Conservation (phyloP, 1,139 yeast species). For the Yamadazyma blattariae region DNA sequence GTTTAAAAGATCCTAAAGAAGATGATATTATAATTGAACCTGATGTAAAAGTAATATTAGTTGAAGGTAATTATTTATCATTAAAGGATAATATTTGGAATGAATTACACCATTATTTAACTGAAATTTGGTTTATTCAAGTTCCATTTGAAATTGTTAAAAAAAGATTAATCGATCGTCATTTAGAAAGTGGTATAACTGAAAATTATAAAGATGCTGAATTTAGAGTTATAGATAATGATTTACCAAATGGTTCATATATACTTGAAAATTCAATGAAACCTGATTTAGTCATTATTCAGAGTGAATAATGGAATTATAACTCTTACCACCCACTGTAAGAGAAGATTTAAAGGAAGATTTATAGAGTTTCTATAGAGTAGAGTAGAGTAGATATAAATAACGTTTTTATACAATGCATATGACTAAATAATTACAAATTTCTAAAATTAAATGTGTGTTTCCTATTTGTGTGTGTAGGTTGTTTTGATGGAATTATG, state of each 20-base stretch:
- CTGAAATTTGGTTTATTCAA: conserved; percentile 45
- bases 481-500: no score
- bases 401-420: not conserved
- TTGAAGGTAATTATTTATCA: conserved; percentile 67
- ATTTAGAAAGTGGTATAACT: conserved; percentile 67
- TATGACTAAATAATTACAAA: conserved; percentile 1
- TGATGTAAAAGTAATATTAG: conserved; percentile 46
- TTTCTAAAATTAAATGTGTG: no score
- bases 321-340: no score
- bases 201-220: conserved; percentile 54
- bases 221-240: conserved; percentile 64
- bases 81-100: conserved; percentile 52
- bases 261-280: conserved; percentile 41
- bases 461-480: no score
- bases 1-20: conserved; percentile 61
- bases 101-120: conserved; percentile 32
- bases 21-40: conserved; percentile 45
- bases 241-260: conserved; percentile 61
- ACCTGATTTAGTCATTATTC: conserved; percentile 18
- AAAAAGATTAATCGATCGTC: conserved; percentile 66
- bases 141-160: conserved; percentile 48
- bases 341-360: no score
- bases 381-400: no score
- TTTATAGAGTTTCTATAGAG: no score
- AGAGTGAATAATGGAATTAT: no score